Percentiles rank a stretch among this genome's conserved stretches.
Conservation (phyloP, 495 filamentous ascomycete genomes). For the Letharia lupina region DNA sequence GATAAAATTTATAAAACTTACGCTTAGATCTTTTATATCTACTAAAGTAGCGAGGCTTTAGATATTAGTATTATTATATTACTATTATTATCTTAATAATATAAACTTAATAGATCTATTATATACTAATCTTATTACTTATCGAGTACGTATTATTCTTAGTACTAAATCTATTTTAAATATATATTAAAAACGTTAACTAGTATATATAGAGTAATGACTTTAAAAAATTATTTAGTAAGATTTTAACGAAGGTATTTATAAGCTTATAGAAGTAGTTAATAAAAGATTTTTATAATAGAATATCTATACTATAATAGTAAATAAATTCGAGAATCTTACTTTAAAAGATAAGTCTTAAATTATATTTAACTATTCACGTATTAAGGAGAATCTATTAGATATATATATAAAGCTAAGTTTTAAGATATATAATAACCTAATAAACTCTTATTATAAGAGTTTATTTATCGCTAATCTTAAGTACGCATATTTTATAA, state of each 20-base stretch:
- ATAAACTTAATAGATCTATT: neutral
- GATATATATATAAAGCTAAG: neutral
- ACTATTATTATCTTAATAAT: neutral
- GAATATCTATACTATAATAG: neutral
- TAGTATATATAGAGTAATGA: neutral
- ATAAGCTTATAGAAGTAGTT: neutral
- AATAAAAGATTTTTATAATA: neutral
- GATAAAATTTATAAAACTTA: too few species aligned
- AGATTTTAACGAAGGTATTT: neutral
- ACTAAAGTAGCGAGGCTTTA: neutral
- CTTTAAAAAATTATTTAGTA: neutral
- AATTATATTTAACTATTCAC: neutral
- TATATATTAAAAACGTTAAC: neutral
- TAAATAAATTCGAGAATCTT: neutral
- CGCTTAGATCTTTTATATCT: neutral
- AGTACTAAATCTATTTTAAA: neutral
- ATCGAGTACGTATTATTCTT: neutral
- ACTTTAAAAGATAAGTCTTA: neutral
- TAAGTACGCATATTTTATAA: conserved; percentile 1
- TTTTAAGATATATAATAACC: neutral
- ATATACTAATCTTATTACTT: neutral
- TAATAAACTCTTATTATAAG: neutral
- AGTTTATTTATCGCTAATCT: neutral
- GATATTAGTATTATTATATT: neutral
- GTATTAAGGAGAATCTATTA: neutral